A percentile compares a stretch with the other conserved stretches of the same genome.
phyloP scores from a whole-genome alignment of 345 rosid species.

The Carallia pectinifolia region DNA sequence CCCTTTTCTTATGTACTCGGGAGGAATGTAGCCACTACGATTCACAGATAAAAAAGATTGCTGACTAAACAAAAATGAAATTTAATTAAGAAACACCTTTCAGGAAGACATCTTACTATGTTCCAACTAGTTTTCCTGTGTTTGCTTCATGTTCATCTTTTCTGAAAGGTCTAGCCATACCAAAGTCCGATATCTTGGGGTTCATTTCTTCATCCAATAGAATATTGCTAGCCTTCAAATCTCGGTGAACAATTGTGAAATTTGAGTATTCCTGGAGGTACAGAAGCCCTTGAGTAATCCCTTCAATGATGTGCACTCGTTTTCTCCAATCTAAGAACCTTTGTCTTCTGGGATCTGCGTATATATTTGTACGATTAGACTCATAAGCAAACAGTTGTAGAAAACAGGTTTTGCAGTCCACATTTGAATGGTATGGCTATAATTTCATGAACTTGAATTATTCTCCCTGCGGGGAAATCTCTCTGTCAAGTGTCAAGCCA shows the following conservation, averaged over 20 bases:
- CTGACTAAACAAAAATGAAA: not conserved
- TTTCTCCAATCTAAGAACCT: conserved; percentile 32
- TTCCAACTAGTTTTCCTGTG: conserved; percentile 43
- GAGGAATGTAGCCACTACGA: conserved; percentile 54
- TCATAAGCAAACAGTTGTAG: not conserved
- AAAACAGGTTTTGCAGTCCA: not conserved
- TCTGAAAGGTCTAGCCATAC: conserved; percentile 39
- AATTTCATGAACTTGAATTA: too few species aligned
- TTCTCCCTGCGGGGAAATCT: too few species aligned
- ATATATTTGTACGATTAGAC: not conserved
- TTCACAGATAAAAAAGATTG: not conserved
- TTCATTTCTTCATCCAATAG: conserved; percentile 38
- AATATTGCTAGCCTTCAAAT: conserved; percentile 43
- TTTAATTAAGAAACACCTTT: not conserved
- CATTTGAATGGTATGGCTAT: too few species aligned
- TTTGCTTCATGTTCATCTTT: conserved; percentile 39
- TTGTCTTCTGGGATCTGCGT: conserved; percentile 30
- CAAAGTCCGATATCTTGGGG: conserved; percentile 49
- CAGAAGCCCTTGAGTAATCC: conserved; percentile 46
- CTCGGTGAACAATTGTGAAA: conserved; percentile 45
- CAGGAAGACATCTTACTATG: conserved; percentile 31
- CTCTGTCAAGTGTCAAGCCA: not conserved
- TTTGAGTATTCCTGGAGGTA: conserved; percentile 56
- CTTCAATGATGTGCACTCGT: conserved; percentile 40
- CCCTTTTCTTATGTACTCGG: conserved; percentile 47